Evolutionary conservation across 2,329 filamentous ascomycete species (phyloP).

Genomic region (Scedosporium dehoogii): DNA sequence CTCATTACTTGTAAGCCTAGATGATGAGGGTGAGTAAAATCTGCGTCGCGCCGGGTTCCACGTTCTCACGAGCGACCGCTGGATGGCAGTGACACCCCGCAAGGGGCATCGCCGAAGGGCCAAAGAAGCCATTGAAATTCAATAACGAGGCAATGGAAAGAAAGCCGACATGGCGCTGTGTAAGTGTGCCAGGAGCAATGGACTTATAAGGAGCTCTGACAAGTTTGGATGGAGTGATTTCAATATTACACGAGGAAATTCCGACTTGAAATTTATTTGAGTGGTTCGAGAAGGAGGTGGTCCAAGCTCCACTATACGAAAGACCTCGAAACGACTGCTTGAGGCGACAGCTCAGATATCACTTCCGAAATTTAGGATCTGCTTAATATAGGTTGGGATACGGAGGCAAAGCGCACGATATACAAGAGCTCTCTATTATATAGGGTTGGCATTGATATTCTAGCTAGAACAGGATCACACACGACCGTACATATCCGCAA

Average conservation of each 20-base stretch:
- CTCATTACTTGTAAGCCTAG: neutral
- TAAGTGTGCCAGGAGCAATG: neutral
- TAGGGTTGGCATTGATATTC: too few relatives aligned
- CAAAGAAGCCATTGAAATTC: slow-evolving; percentile 1
- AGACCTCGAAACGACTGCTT: neutral
- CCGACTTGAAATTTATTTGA: neutral
- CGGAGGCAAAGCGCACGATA: too few relatives aligned
- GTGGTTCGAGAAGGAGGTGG: neutral
- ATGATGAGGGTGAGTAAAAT: slow-evolving; percentile 3
- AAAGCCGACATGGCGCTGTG: neutral
- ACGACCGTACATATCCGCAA: too few relatives aligned
- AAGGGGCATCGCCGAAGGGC: neutral
- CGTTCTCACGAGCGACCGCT: neutral
- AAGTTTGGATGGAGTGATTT: neutral
- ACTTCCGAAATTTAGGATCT: neutral
- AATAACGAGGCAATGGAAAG: too few relatives aligned
- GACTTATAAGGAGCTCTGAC: neutral
- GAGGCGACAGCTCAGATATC: neutral
- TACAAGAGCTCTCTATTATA: neutral
- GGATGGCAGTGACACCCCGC: neutral
- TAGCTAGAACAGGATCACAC: too few relatives aligned
- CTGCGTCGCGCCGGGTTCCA: neutral
- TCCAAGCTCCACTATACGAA: neutral
- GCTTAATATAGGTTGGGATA: too few relatives aligned
- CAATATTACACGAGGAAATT: neutral